A percentile compares a stretch with the other conserved stretches of the same genome.
phyloP scores from a whole-genome alignment of 768 basidiomycete genomes.

The Suillus cothurnatus region DNA sequence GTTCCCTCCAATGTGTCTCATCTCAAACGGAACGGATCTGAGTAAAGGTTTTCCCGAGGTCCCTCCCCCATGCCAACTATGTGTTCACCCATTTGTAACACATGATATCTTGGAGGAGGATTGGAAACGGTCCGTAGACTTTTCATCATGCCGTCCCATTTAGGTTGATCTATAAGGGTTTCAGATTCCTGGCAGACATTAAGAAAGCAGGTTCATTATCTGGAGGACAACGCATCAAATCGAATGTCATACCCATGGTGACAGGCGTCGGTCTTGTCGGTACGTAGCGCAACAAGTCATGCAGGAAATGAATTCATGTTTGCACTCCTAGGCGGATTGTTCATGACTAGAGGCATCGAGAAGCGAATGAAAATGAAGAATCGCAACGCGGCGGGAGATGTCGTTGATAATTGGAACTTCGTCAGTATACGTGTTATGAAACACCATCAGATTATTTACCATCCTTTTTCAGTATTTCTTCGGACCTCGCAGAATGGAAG shows the following conservation, averaged over 20 bases:
- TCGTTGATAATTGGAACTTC: slow-evolving; percentile 54
- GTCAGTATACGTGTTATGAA: slow-evolving; percentile 34
- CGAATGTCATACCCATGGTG: slow-evolving; percentile 33
- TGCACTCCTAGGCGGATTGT: slow-evolving; percentile 19
- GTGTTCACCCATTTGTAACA: slow-evolving; percentile 51
- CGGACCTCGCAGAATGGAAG: slow-evolving; percentile 46
- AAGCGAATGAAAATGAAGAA: slow-evolving; percentile 39
- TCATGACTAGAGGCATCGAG: slow-evolving; percentile 19
- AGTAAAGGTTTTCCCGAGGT: slow-evolving; percentile 45
- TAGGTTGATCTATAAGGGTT: neutral
- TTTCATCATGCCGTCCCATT: neutral
- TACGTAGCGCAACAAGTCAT: slow-evolving; percentile 11
- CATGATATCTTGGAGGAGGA: slow-evolving; percentile 53
- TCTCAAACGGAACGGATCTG: slow-evolving; percentile 31
- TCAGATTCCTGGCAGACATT: slow-evolving; percentile 44
- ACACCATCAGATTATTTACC: neutral
- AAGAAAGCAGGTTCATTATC: slow-evolving; percentile 37
- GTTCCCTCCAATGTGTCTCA: slow-evolving; percentile 33
- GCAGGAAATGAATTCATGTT: neutral
- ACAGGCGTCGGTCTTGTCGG: slow-evolving; percentile 31
- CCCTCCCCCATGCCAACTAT: slow-evolving; percentile 40
- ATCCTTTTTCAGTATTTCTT: slow-evolving; percentile 46
- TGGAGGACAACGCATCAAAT: slow-evolving; percentile 33
- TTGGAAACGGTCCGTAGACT: slow-evolving; percentile 42
- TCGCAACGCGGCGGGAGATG: slow-evolving; percentile 38